Conservation (phyloP, 179 eudicot genomes). For the Gypsophila paniculata region DNA sequence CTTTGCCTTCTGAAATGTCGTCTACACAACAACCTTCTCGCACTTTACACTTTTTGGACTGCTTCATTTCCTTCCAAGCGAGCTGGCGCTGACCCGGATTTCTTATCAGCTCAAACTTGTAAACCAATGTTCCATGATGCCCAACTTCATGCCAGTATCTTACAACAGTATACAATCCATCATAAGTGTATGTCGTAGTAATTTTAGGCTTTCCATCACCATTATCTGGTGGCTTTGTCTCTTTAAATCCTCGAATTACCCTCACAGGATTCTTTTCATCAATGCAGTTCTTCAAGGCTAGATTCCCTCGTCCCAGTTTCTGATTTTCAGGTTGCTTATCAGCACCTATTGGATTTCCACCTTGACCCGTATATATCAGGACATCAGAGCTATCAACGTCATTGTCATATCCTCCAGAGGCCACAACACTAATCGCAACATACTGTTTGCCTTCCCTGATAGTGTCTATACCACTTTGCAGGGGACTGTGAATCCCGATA, state of each 20-base stretch:
- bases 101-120: slow-evolving; percentile 63
- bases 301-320: slow-evolving; percentile 76
- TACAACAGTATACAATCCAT: slow-evolving; percentile 71
- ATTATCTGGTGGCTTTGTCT: slow-evolving; percentile 40
- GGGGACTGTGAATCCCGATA: slow-evolving; percentile 66
- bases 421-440: slow-evolving; percentile 75
- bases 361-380: slow-evolving; percentile 72
- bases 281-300: slow-evolving; percentile 66
- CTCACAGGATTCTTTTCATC: slow-evolving; percentile 49
- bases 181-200: slow-evolving; percentile 56
- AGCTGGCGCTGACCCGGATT: slow-evolving; percentile 67
- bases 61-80: slow-evolving; percentile 65
- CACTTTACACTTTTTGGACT: slow-evolving; percentile 43
- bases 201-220: slow-evolving; percentile 40
- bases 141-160: slow-evolving; percentile 47
- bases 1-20: slow-evolving; percentile 65
- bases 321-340: slow-evolving; percentile 65
- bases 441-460: slow-evolving; percentile 29
- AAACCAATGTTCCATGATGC: slow-evolving; percentile 52
- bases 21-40: slow-evolving; percentile 50
- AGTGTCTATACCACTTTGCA: slow-evolving; percentile 67
- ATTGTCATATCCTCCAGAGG: slow-evolving; percentile 72
- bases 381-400: slow-evolving; percentile 57
- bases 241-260: slow-evolving; percentile 68
- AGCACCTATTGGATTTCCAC: slow-evolving; percentile 48